Conservation (phyloP, 257 asterid genomes). For the Solanum ossicruentum region DNA sequence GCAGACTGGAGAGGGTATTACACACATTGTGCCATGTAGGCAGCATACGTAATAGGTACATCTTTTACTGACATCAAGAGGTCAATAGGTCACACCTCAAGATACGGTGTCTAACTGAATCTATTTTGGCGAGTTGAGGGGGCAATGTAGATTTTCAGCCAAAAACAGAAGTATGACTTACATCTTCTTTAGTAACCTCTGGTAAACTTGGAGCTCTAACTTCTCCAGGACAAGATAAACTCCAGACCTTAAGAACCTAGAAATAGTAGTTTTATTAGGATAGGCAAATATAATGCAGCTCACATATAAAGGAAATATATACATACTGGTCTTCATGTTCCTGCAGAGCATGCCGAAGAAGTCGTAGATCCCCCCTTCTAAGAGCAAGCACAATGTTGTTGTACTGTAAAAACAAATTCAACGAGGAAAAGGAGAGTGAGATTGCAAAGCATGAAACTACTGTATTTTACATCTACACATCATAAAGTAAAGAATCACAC, state of each 20-base stretch:
- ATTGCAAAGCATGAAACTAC: background rate
- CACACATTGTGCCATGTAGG: background rate
- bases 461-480: background rate
- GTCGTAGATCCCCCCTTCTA: constrained; percentile 91
- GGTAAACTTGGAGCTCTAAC: constrained; percentile 96
- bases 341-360: constrained; percentile 67
- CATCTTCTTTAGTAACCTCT: constrained; percentile 85
- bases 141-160: background rate
- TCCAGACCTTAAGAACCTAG: constrained; percentile 89
- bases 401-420: constrained; percentile 36
- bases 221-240: constrained; percentile 90
- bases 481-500: background rate
- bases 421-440: background rate
- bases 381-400: constrained; percentile 69
- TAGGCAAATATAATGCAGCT: background rate
- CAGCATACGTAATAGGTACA: background rate
- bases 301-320: background rate
- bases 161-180: constrained; percentile 12
- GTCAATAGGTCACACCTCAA: background rate
- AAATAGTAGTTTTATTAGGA: background rate
- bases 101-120: background rate
- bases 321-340: constrained; percentile 83
- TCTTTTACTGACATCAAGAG: background rate
- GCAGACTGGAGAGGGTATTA: background rate
- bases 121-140: background rate